A percentile compares a stretch with the other conserved stretches of the same genome.
These are phyloP conservation scores for Cucurbita maxima DNA, from an alignment of 306 rosid genomes.

Conservation along the genomic window DNA sequence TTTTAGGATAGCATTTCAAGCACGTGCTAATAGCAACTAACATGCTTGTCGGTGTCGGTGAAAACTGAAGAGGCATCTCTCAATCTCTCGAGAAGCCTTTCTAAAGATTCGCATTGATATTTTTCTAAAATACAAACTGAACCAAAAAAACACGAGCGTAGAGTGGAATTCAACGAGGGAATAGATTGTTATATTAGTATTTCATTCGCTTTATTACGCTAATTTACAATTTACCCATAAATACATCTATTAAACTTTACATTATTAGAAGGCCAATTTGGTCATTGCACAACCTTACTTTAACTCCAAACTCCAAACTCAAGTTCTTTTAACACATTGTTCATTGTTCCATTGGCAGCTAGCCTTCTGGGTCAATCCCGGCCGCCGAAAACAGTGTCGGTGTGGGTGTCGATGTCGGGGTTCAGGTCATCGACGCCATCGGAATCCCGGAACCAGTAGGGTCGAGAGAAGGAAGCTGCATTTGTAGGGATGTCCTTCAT, in stretches of 20 bases:
- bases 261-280: neutral
- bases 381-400: neutral
- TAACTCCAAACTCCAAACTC: neutral
- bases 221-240: neutral
- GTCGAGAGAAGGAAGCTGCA: constrained; percentile 30
- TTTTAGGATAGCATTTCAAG: neutral
- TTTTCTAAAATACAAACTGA: neutral
- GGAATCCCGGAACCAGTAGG: constrained; percentile 38
- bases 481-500: constrained; percentile 45
- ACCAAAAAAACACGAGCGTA: neutral
- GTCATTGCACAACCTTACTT: neutral
- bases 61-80: constrained; percentile 35
- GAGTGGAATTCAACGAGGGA: neutral
- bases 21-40: constrained; percentile 12
- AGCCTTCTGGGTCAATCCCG: neutral
- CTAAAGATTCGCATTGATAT: constrained; percentile 38
- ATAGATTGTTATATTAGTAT: neutral
- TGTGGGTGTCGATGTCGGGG: constrained; percentile 6
- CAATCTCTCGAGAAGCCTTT: constrained; percentile 73
- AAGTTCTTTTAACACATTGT: neutral
- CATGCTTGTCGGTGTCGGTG: constrained; percentile 26
- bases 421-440: constrained; percentile 28
- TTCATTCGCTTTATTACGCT: neutral
- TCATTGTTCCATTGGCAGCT: neutral
- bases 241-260: too few species aligned